These are phyloP conservation scores for Salvia rosmarinus DNA, from an alignment of 257 asterid genomes.

Conservation along the genomic window DNA sequence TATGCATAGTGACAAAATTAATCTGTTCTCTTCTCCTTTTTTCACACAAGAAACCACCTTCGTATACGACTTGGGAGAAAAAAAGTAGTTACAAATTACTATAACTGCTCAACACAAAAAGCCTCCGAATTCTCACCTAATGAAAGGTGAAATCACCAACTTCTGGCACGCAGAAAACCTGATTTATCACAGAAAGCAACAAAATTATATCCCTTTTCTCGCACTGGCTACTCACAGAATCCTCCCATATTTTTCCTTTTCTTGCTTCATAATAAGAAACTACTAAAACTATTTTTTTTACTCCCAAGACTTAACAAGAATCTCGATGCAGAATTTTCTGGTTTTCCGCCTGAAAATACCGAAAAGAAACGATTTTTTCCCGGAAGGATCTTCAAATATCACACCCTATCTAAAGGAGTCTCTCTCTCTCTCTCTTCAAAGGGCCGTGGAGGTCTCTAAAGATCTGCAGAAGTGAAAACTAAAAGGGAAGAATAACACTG, in stretches of 20 bases:
- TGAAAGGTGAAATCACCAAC: conserved; percentile 40
- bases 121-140: conserved; percentile 35
- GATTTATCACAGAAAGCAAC: conserved; percentile 31
- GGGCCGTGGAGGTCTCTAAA: no score
- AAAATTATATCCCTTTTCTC: conserved; percentile 17
- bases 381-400: background rate
- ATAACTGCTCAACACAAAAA: conserved; percentile 20
- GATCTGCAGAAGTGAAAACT: conserved; percentile 25
- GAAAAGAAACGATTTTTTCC: background rate
- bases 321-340: background rate
- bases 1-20: conserved; percentile 53
- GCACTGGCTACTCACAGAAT: conserved; percentile 23
- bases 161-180: conserved; percentile 31
- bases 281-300: background rate
- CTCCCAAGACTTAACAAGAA: conserved; percentile 25
- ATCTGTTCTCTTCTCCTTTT: conserved; percentile 21
- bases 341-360: conserved; percentile 28
- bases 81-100: conserved; percentile 24
- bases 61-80: conserved; percentile 16
- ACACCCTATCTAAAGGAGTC: background rate
- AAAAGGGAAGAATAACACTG: conserved; percentile 9
- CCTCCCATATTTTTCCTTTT: background rate
- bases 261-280: background rate
- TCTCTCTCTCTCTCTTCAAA: conserved; percentile 23
- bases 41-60: conserved; percentile 19